Base-by-base conservation (phyloP, 108 stramenopile species). In the Nitzschia inconspicua region DNA sequence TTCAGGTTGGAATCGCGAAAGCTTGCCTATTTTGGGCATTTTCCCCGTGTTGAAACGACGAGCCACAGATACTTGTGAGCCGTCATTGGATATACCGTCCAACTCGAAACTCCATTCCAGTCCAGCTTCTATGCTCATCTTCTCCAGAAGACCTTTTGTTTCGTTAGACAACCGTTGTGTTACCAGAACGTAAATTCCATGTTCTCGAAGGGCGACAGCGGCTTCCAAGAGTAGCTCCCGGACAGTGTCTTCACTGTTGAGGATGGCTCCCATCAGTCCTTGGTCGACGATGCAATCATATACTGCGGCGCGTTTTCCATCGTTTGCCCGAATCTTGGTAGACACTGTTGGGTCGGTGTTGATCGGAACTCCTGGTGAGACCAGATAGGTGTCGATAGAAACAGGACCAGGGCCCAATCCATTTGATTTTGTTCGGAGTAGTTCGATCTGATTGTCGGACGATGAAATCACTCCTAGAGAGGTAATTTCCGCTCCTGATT, bases 201-300 rank as follows among this genome's bases (percentile, higher is more conserved):
- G 29, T 41, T 67, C 66, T 19, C 44, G 44, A 23, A 67, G 19
- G 34, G 66, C 66, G 3, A 43, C 31, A 3, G 66, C 56, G 29
- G 66, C 66, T 47, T 67, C 66, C 44, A 22, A 16, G 3, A 59
- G 13, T 25, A 67, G 28, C 13, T 58, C 56, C 11, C 27, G 42
- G 29, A 65, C 39, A n/a, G 57, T 41, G 11, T 58, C 19, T 36
- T 36, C 39, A 10, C 10, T 32, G 29, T 41, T 7, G 24, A 36
- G 13, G 18, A 9, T 42, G 30, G 18, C 49, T 19, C 31, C 57
- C 66, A 67, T 30, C 8, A 67, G 57, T 13, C 66, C 66, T 23
- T 59, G 66, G 32, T 67, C 66, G 40, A 67, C 57, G 25, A 67
- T 67, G 31, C 66, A 67, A 34, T 67, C 66, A 35, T 67, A 67